These are phyloP conservation scores for Globisporangium parvum DNA, from an alignment of 352 stramenopile genomes.

Conservation along the genomic window DNA sequence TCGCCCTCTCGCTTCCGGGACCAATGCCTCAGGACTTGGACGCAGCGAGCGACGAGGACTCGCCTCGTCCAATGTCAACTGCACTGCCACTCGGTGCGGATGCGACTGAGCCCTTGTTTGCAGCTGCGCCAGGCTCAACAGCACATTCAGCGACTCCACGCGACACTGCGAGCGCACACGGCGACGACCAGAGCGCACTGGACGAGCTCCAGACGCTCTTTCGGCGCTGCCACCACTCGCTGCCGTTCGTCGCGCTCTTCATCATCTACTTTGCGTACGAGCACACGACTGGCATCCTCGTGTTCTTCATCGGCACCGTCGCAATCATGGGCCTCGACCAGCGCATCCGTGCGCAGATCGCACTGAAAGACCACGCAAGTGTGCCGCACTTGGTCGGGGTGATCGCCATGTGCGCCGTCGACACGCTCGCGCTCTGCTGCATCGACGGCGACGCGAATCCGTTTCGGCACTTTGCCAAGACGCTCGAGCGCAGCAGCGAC, in stretches of 20 bases:
- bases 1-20: too few relatives aligned
- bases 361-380: constrained; percentile 71
- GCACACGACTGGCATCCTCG: constrained; percentile 60
- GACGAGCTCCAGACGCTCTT: constrained; percentile 63
- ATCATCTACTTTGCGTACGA: constrained; percentile 77
- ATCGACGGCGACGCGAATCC: constrained; percentile 62
- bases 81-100: background rate
- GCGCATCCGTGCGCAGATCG: constrained; percentile 54
- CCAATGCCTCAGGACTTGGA: too few relatives aligned
- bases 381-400: constrained; percentile 42
- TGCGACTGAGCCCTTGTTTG: background rate
- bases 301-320: constrained; percentile 58
- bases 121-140: background rate
- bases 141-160: background rate
- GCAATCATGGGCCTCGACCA: constrained; percentile 72
- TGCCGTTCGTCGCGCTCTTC: constrained; percentile 69
- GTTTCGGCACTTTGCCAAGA: constrained; percentile 37
- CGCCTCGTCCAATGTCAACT: too few relatives aligned
- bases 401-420: constrained; percentile 42
- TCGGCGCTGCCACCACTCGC: constrained; percentile 59
- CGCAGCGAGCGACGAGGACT: too few relatives aligned
- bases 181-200: constrained; percentile 42
- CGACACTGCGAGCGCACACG: constrained; percentile 10
- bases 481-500: constrained; percentile 21
- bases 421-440: constrained; percentile 54